These are phyloP conservation scores for Vitis hybrid DNA, from an alignment of 177 flowering plant genomes.

Conservation along the genomic window DNA sequence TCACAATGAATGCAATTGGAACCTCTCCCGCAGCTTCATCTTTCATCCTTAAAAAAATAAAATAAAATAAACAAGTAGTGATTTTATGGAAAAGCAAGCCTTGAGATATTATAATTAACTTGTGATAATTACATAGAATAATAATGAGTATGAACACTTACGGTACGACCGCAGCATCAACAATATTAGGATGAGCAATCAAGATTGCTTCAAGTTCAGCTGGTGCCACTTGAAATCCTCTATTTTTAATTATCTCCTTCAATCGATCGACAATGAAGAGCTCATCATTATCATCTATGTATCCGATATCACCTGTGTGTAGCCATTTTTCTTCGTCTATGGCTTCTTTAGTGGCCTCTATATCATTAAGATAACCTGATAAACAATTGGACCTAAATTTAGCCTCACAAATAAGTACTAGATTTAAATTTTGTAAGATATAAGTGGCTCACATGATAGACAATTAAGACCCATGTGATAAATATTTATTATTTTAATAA, in stretches of 20 bases:
- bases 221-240: constrained; percentile 94
- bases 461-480: too few species aligned
- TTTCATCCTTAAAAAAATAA: too few species aligned
- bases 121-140: too few species aligned
- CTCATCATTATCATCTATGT: constrained; percentile 82
- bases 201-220: constrained; percentile 91
- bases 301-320: constrained; percentile 91
- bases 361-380: constrained; percentile 76
- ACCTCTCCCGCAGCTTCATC: constrained; percentile 28
- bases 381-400: background rate
- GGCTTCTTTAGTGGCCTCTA: constrained; percentile 66
- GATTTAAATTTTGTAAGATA: too few species aligned
- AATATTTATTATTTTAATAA: too few species aligned
- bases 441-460: too few species aligned
- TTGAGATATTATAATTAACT: too few species aligned
- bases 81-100: too few species aligned
- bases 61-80: too few species aligned
- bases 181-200: constrained; percentile 58
- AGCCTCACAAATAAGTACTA: background rate
- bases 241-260: constrained; percentile 87
- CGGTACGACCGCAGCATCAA: constrained; percentile 94
- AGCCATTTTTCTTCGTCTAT: constrained; percentile 89
- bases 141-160: constrained; percentile 30
- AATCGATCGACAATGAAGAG: constrained; percentile 83
- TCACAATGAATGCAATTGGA: constrained; percentile 69